Conservation (phyloP, 148 eudicot genomes). For the Salicornia ramosissima region DNA sequence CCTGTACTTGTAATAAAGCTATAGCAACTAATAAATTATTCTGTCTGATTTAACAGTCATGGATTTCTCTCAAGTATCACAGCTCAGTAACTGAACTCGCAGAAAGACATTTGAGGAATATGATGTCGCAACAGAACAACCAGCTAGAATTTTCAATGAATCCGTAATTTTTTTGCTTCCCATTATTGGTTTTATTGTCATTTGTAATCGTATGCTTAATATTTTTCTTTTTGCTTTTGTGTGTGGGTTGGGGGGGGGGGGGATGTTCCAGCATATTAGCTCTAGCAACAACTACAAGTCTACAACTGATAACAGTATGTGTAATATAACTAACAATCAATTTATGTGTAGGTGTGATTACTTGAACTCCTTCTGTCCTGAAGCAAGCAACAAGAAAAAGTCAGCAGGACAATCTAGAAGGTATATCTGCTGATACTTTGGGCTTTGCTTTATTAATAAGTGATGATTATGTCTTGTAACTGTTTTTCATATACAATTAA, state of each 20-base stretch:
- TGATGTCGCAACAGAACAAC: slow-evolving; percentile 45
- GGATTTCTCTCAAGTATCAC: slow-evolving; percentile 73
- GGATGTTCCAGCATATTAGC: background rate
- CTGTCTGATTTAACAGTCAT: slow-evolving; percentile 33
- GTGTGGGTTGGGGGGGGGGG: too few relatives aligned
- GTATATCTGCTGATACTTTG: slow-evolving; percentile 28
- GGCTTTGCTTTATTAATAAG: background rate
- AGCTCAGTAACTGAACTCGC: slow-evolving; percentile 45
- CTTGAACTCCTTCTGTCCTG: slow-evolving; percentile 71
- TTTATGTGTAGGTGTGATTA: slow-evolving; percentile 48
- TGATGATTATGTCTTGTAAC: background rate
- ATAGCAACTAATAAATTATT: background rate
- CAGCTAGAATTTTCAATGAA: slow-evolving; percentile 58
- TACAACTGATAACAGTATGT: background rate
- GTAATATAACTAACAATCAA: slow-evolving; percentile 3
- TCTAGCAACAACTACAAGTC: background rate
- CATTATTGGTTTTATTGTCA: slow-evolving; percentile 8
- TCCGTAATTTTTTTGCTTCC: slow-evolving; percentile 43
- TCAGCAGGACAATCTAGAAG: slow-evolving; percentile 42
- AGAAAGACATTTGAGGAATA: slow-evolving; percentile 43
- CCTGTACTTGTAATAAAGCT: too few relatives aligned
- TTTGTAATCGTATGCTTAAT: too few relatives aligned
- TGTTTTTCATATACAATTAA: background rate
- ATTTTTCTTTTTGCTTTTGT: too few relatives aligned
- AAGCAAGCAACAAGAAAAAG: slow-evolving; percentile 36